Evolutionary conservation across 139 green algal species (phyloP), one percentile per base, ranked within the genome.

Genomic region (Closterium sp.): DNA sequence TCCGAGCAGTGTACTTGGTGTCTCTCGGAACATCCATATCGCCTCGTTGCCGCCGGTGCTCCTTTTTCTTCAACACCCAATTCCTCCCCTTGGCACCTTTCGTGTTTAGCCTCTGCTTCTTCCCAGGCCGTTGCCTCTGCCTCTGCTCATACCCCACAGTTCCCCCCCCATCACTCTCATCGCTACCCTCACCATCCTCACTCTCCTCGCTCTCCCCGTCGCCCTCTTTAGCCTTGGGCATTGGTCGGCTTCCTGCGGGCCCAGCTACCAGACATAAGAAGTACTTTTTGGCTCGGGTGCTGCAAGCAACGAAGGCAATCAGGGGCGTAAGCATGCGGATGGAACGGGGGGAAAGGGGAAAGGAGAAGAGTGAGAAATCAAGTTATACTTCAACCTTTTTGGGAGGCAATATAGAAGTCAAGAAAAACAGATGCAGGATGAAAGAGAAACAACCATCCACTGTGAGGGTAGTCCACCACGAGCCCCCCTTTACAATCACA

Each of bases 41-140:
- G n/a, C n/a, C n/a, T n/a, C n/a, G n/a, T n/a, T n/a, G n/a, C n/a
- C n/a, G 33, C 16, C 84, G 33, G 12, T 16, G 16, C 12, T 89
- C 36, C 86, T 89, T 81, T 69, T 89, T 81, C 86, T 89, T 89
- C 86, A 69, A 3, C n/a, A 81, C 31, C 86, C 35, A 85, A 31
- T 69, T 89, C 86, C n/a, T 81, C 28, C 36, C 38, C 86, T 85
- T 89, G 87, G 30, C 86, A 21, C n/a, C 31, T 33, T 33, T 69
- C 9, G 23, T 25, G 16, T 81, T 32, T 25, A 89, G 30, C 86
- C 87, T 89, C 36, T 69, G 28, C 35, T 33, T 89, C 35, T 81
- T 85, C 86, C 38, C 30, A 89, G 35, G 38, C 30, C 36, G n/a
- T 69, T 89, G n/a, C 30, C 36, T 85, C n/a, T 89, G n/a, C 86